These are phyloP conservation scores for Amanita pallidorosea DNA, from an alignment of 768 basidiomycete genomes.

Conservation along the genomic window DNA sequence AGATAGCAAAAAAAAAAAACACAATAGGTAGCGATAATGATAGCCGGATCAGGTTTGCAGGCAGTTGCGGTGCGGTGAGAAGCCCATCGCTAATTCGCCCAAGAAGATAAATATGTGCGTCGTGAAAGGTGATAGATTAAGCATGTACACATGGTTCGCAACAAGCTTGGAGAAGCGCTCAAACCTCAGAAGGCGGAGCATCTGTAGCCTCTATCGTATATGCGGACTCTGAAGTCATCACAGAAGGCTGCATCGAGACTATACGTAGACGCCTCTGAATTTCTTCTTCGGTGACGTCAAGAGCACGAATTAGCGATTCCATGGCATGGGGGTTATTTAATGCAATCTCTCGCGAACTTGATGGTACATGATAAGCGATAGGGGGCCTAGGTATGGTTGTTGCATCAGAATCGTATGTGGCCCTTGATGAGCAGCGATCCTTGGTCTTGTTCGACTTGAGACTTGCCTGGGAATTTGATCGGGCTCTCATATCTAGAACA, in stretches of 20 bases:
- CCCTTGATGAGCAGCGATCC: constrained; percentile 19
- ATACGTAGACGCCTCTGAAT: constrained; percentile 41
- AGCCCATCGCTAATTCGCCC: background rate
- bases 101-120: background rate
- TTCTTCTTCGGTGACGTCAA: constrained; percentile 38
- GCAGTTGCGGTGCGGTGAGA: background rate
- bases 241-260: constrained; percentile 48
- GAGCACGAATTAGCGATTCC: constrained; percentile 57
- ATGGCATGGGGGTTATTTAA: constrained; percentile 43
- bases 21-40: background rate
- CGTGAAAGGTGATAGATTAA: background rate
- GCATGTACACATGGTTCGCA: background rate
- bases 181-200: constrained; percentile 3
- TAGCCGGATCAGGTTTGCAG: background rate
- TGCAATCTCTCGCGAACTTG: constrained; percentile 25
- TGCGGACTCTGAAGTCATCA: constrained; percentile 22
- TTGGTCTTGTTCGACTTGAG: constrained; percentile 28
- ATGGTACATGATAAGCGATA: constrained; percentile 20
- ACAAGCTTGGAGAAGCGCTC: background rate
- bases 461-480: constrained; percentile 31
- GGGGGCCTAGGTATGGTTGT: constrained; percentile 19
- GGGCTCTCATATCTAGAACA: constrained; percentile 14
- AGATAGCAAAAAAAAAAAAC: too few species aligned
- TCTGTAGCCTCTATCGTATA: constrained; percentile 20
- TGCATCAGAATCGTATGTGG: constrained; percentile 29